A percentile compares a stretch with the other conserved stretches of the same genome.
Evolutionary conservation across 345 rosid genomes (phyloP).

Genomic region (Orychophragmus violaceus): DNA sequence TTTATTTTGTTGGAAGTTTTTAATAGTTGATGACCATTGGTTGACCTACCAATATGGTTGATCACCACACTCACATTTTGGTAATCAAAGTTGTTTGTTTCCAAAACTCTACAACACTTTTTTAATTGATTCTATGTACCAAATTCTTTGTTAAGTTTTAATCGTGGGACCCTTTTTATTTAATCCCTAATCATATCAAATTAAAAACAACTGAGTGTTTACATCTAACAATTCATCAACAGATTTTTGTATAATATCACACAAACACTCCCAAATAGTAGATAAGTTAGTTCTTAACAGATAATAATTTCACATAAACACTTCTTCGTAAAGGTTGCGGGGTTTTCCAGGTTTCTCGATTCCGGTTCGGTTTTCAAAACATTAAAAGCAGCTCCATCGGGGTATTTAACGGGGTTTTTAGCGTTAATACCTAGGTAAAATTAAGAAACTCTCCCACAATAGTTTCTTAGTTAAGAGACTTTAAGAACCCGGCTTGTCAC

Average conservation of each 20-base stretch:
- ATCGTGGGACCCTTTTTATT: neutral
- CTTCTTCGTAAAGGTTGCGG: too few species aligned
- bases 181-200: neutral
- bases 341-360: too few species aligned
- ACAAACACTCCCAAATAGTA: neutral
- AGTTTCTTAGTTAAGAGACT: too few species aligned
- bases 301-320: too few species aligned
- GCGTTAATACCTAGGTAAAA: too few species aligned
- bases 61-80: slow-evolving; percentile 26
- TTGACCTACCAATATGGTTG: slow-evolving; percentile 24
- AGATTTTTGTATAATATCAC: neutral
- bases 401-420: too few species aligned
- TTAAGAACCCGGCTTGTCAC: too few species aligned
- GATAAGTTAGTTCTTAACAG: neutral
- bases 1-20: neutral
- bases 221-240: neutral
- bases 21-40: slow-evolving; percentile 26
- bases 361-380: too few species aligned
- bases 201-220: neutral
- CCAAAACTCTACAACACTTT: neutral
- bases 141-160: slow-evolving; percentile 6
- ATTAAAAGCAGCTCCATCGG: too few species aligned
- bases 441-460: too few species aligned
- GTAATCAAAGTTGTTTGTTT: slow-evolving; percentile 9
- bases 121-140: neutral